Evolutionary conservation across 2,329 filamentous ascomycete species (phyloP), one percentile per base, ranked within the genome.

Genomic region (Monilinia laxa): DNA sequence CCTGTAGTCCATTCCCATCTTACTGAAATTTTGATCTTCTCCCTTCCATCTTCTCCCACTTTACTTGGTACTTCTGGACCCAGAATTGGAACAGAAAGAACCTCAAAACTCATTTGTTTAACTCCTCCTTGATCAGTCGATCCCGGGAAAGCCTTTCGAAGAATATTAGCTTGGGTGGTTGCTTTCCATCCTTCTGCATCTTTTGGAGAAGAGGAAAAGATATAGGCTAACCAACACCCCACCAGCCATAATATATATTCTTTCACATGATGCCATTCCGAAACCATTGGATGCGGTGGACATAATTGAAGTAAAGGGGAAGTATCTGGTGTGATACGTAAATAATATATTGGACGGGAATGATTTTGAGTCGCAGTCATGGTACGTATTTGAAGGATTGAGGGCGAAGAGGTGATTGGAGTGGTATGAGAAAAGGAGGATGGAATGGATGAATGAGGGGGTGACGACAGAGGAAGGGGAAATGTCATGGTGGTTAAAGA

Each of bases 401-500:
- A 49, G 5, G 62, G 42, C 12, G n/a, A 18, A 18, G 40, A 53
- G 4, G 38, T 58, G 10, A 47, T 16, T 14, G 53, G 35, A 9
- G 38, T 56, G 9, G 52, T 47, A 11, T 54, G 45, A 28, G 65
- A 66, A 38, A 51, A 49, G 12, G 65, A 49, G 5, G 47, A 54
- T 5, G 62, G 53, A 7, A 57, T 58, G n/a, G 42, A 49, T 2
- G 62, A 49, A 49, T 58, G 62, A 59, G 53, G 53, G 20, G 54
- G 42, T 16, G 53, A 59, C 25, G 53, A 65, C 25, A 81, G 77
- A 9, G 76, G 78, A 67, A 70, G 71, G 5, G 66, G 60, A 1
- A 71, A 66, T 4, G 70, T 68, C 51, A 84, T 73, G 1, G 73
- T 72, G 51, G 82, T 76, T 0, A 73, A 73, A 47, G 80, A 77